These are phyloP conservation scores for Phaeosphaeria sp. DNA, from an alignment of 2,329 filamentous ascomycete genomes.

Conservation along the genomic window DNA sequence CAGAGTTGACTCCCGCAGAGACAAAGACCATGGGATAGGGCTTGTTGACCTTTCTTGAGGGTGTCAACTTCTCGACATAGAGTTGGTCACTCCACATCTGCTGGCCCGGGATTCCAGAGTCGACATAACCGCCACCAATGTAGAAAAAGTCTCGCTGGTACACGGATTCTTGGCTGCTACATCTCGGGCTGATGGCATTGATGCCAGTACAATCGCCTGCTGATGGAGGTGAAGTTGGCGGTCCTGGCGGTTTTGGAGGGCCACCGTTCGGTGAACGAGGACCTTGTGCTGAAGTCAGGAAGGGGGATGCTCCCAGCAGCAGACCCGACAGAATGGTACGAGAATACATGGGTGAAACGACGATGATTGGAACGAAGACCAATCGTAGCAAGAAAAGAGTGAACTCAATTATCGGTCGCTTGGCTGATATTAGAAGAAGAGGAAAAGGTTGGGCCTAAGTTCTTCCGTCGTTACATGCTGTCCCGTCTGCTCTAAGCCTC, in stretches of 20 bases:
- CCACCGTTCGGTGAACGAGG: not conserved
- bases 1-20: conserved; percentile 26
- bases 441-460: not conserved
- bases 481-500: not conserved
- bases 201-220: conserved; percentile 18
- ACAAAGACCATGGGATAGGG: conserved; percentile 32
- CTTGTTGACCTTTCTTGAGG: conserved; percentile 12
- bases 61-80: conserved; percentile 32
- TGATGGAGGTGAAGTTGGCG: not conserved
- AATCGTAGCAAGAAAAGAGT: not conserved
- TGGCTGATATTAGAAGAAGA: not conserved
- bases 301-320: not conserved
- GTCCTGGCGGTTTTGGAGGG: not conserved
- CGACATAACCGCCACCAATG: conserved; percentile 31
- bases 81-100: conserved; percentile 23
- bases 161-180: conserved; percentile 26
- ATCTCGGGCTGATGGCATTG: conserved; percentile 24
- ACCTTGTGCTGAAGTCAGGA: not conserved
- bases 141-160: conserved; percentile 33
- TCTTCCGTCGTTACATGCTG: not conserved
- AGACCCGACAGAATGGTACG: not conserved
- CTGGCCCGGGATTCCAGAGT: conserved; percentile 25
- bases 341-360: not conserved
- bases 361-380: not conserved
- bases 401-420: not conserved